Evolutionary conservation across 805 yeast species (phyloP), one percentile per base, ranked within the genome.

Genomic region (Wickerhamomyces xylosicus): DNA sequence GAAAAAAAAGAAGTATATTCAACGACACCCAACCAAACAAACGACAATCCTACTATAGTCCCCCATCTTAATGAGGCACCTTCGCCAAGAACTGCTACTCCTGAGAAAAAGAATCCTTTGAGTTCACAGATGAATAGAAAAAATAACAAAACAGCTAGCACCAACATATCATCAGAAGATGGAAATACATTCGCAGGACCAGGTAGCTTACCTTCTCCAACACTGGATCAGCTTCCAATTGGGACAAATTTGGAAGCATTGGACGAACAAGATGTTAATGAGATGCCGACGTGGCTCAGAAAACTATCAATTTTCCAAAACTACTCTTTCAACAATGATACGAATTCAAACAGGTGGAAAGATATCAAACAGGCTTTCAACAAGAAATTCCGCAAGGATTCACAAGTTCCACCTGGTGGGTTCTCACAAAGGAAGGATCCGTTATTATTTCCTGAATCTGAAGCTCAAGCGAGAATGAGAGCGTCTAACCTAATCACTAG

Each of bases 401-500:
- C 19, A 3, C 31, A 19, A 13, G 41, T 25, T 7, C 35, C 33
- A n/a, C n/a, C n/a, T 2, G n/a, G n/a, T n/a, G n/a, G n/a, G n/a
- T 25, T 25, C 29, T 9, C 39, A 29, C 11, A 40, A 35, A 18
- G 27, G 18, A 4, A 33, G 22, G 33, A 38, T 36, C n/a, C 38
- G 19, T 11, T 38, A 31, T 3, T n/a, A n/a, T 17, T 33, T 3
- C 48, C 50, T 32, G 46, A 37, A 6, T 42, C 54, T 4, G 53
- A 52, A 5, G 53, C 44, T 14, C 50, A 49, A n/a, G 48, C 57
- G 1, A 47, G 50, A 38, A 46, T 53, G 39, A 52, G 58, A 41
- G 68, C 67, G 1, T 62, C 69, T 3, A 67, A 66, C 47, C 47
- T 77, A 34, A 58, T 78, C 11, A 64, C 68, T 25, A 69, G 83